Percentiles rank a stretch among this genome's conserved stretches.
Conservation (phyloP, 306 rosid species). For the Biancaea sappan region DNA sequence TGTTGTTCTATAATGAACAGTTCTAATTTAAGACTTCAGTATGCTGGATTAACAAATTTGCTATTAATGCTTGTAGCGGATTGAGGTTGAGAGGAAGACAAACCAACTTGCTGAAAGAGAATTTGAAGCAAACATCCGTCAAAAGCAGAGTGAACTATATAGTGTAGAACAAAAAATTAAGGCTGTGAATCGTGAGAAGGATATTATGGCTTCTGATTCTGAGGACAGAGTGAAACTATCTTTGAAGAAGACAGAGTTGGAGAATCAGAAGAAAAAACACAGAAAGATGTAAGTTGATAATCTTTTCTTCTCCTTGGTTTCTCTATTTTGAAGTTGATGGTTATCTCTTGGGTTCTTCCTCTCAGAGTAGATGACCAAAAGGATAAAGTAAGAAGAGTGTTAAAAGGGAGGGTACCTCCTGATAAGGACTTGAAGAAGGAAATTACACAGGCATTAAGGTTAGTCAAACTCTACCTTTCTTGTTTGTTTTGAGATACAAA, state of each 20-base stretch:
- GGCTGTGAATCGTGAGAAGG: slow-evolving; percentile 64
- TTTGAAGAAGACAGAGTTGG: slow-evolving; percentile 59
- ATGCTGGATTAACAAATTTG: slow-evolving; percentile 1
- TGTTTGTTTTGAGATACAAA: background rate
- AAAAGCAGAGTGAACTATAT: slow-evolving; percentile 58
- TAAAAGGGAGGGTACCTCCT: slow-evolving; percentile 85
- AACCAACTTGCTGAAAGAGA: slow-evolving; percentile 73
- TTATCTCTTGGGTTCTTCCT: slow-evolving; percentile 35
- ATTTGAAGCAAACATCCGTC: slow-evolving; percentile 71
- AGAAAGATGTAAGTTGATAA: slow-evolving; percentile 64
- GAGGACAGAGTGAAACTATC: slow-evolving; percentile 73
- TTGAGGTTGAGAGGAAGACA: slow-evolving; percentile 71
- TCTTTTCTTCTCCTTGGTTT: slow-evolving; percentile 29
- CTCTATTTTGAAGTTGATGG: slow-evolving; percentile 29
- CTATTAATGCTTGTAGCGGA: slow-evolving; percentile 49
- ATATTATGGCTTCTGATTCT: slow-evolving; percentile 64
- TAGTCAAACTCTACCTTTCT: slow-evolving; percentile 31
- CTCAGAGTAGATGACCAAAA: slow-evolving; percentile 74
- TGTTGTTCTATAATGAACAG: slow-evolving; percentile 31
- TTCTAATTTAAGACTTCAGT: slow-evolving; percentile 19
- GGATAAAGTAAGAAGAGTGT: slow-evolving; percentile 78
- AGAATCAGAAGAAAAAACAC: slow-evolving; percentile 66
- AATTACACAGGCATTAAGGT: slow-evolving; percentile 74
- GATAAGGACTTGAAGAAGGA: slow-evolving; percentile 90
- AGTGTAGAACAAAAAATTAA: slow-evolving; percentile 67